A percentile compares a stretch with the other conserved stretches of the same genome.
phyloP scores from a whole-genome alignment of 2,329 filamentous ascomycete genomes.

The Fusarium hainanense region DNA sequence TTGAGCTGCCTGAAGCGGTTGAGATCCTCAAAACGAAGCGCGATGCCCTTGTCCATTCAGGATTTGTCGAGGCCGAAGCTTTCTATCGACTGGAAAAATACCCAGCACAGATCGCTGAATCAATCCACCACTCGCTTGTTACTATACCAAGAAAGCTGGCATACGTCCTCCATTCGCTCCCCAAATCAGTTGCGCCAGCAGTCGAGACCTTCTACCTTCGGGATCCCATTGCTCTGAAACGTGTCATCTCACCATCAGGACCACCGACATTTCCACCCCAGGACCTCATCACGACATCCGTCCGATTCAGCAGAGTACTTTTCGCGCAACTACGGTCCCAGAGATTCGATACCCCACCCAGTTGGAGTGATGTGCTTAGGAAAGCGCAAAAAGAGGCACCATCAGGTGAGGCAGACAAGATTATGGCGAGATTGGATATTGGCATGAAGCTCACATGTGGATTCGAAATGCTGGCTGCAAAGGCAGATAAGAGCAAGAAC shows the following conservation, averaged over 20 bases:
- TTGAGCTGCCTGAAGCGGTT: constrained; percentile 75
- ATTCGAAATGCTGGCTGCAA: constrained; percentile 85
- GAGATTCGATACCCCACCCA: constrained; percentile 74
- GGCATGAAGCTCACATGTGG: constrained; percentile 93
- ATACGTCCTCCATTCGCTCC: constrained; percentile 78
- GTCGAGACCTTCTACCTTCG: constrained; percentile 93
- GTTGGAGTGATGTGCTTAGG: constrained; percentile 55
- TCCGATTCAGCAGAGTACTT: constrained; percentile 86
- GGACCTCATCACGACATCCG: constrained; percentile 83
- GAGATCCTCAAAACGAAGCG: constrained; percentile 67
- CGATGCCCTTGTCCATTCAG: constrained; percentile 73
- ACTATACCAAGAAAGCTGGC: constrained; percentile 85
- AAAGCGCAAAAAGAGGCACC: constrained; percentile 32
- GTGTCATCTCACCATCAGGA: constrained; percentile 67
- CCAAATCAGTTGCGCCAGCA: constrained; percentile 81
- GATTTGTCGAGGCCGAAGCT: constrained; percentile 84
- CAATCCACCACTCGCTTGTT: constrained; percentile 79
- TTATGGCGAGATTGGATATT: constrained; percentile 63
- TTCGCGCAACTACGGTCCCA: constrained; percentile 93
- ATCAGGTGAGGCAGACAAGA: constrained; percentile 28
- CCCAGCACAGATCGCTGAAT: constrained; percentile 77
- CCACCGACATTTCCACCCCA: constrained; percentile 75
- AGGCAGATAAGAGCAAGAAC: constrained; percentile 75
- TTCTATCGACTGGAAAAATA: constrained; percentile 91
- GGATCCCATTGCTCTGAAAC: constrained; percentile 80